Evolutionary conservation across 2,329 filamentous ascomycete species (phyloP).

Genomic region (Aspergillus fructus): DNA sequence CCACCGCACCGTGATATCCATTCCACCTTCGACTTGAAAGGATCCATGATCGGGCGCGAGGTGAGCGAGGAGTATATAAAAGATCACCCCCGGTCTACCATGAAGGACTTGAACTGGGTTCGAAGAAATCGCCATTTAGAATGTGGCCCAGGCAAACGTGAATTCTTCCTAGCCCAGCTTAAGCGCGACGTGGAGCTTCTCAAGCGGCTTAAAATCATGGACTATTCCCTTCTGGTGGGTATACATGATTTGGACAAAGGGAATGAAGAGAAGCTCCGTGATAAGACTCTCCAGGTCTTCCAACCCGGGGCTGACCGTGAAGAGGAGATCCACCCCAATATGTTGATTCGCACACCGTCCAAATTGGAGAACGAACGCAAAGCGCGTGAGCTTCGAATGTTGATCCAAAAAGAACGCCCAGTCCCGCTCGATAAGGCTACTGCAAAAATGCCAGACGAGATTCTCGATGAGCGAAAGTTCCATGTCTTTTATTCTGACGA

Average conservation of each 20-base stretch:
- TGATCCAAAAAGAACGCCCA: slow-evolving; percentile 88
- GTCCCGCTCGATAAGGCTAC: slow-evolving; percentile 84
- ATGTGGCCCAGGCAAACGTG: slow-evolving; percentile 84
- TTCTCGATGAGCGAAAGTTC: slow-evolving; percentile 71
- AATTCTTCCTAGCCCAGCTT: slow-evolving; percentile 84
- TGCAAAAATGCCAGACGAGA: slow-evolving; percentile 86
- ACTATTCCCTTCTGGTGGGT: slow-evolving; percentile 92
- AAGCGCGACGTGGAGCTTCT: slow-evolving; percentile 81
- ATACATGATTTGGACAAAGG: slow-evolving; percentile 88
- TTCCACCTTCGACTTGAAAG: slow-evolving; percentile 94
- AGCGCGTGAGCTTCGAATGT: slow-evolving; percentile 84
- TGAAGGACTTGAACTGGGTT: slow-evolving; percentile 98
- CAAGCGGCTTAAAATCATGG: slow-evolving; percentile 93
- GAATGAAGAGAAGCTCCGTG: slow-evolving; percentile 88
- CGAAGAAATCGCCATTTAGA: slow-evolving; percentile 81
- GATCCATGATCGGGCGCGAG: slow-evolving; percentile 90
- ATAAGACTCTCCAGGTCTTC: slow-evolving; percentile 91
- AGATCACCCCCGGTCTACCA: slow-evolving; percentile 83
- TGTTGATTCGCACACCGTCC: slow-evolving; percentile 84
- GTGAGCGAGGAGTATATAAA: slow-evolving; percentile 84
- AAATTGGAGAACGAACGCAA: slow-evolving; percentile 90
- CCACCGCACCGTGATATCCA: slow-evolving; percentile 97
- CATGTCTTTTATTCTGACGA: slow-evolving; percentile 93
- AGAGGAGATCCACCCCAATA: slow-evolving; percentile 61
- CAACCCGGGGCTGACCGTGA: slow-evolving; percentile 76